Base-by-base conservation (phyloP, 192 early-diverging fungal species). In the Podochytrium sp. region DNA sequence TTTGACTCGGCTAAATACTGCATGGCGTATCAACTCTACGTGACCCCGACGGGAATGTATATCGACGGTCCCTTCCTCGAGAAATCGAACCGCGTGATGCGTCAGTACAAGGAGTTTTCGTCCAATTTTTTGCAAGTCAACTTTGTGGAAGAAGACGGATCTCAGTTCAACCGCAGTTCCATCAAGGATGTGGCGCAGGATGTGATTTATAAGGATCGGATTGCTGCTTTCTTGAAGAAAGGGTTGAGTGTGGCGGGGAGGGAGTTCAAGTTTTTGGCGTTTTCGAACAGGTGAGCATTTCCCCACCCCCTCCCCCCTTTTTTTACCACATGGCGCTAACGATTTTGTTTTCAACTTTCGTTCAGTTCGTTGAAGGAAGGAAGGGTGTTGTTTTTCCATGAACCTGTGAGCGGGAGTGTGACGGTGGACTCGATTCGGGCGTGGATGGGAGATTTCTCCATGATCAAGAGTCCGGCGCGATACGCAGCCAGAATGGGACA, bases 371-470 rank as follows among this genome's bases (percentile, higher is more conserved):
- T 72, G 90, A 18, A 80, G 87, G 20, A 87, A 87, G 33, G 86
- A 85, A 49, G 86, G 82, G 34, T 91, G 84, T 25, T 94, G 90
- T 92, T 92, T 92, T 71, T 94, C 91, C 84, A 84, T 33, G 77
- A 85, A 12, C 78, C 77, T 20, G 39, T 42, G 6, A 75, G 76
- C 2, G 57, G 73, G 40, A 59, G 25, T 30, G 67, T 87, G 2
- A 82, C 76, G 10, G 84, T 81, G 0, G 79, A 86, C 43, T 61
- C 68, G 33, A 91, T 94, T 43, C 81, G 85, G 2, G 32, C 51
- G 0, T 89, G 89, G 86, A 93, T 94, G 90, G 93, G 93, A 14
- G 74, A 87, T 33, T 93, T 94, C 56, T 82, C 79, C 0, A 75
- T 76, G 27, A 89, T 90, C 56, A 84, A 81, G 32, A 85, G 81